Evolutionary conservation across 257 asterid genomes (phyloP).

Genomic region (Rubia yunnanensis): DNA sequence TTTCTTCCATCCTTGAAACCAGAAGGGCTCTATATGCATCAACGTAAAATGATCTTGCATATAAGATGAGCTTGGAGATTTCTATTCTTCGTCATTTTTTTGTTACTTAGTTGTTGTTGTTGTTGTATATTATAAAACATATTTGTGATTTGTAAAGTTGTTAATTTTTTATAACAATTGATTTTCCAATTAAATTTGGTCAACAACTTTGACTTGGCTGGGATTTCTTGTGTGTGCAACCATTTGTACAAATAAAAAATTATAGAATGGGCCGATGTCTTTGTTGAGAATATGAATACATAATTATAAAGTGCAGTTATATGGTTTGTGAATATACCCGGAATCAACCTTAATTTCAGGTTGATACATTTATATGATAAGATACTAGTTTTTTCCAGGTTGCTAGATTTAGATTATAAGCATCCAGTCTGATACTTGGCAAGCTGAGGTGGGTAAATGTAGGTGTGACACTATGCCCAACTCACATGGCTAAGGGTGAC

Average conservation of each 20-base stretch:
- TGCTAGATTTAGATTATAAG: too few relatives aligned
- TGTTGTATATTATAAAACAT: neutral
- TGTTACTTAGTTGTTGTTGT: too few relatives aligned
- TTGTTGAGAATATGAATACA: too few relatives aligned
- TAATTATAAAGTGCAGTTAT: too few relatives aligned
- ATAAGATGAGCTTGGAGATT: slow-evolving; percentile 19
- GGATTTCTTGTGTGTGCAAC: neutral
- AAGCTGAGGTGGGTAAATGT: too few relatives aligned
- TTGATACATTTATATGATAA: too few relatives aligned
- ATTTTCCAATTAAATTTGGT: neutral
- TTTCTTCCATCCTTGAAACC: slow-evolving; percentile 68
- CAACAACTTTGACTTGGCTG: neutral
- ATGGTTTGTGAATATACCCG: too few relatives aligned
- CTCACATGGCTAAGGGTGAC: too few relatives aligned
- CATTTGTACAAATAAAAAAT: neutral
- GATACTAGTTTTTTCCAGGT: too few relatives aligned
- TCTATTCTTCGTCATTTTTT: neutral
- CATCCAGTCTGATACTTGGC: too few relatives aligned
- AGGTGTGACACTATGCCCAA: too few relatives aligned
- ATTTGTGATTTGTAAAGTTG: neutral
- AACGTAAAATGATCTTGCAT: slow-evolving; percentile 53
- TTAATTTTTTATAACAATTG: neutral
- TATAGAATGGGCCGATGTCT: neutral
- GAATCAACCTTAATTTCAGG: too few relatives aligned
- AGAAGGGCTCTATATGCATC: slow-evolving; percentile 63